Base-by-base conservation (phyloP, 2,329 filamentous ascomycete species). In the Metarhizium rileyi region DNA sequence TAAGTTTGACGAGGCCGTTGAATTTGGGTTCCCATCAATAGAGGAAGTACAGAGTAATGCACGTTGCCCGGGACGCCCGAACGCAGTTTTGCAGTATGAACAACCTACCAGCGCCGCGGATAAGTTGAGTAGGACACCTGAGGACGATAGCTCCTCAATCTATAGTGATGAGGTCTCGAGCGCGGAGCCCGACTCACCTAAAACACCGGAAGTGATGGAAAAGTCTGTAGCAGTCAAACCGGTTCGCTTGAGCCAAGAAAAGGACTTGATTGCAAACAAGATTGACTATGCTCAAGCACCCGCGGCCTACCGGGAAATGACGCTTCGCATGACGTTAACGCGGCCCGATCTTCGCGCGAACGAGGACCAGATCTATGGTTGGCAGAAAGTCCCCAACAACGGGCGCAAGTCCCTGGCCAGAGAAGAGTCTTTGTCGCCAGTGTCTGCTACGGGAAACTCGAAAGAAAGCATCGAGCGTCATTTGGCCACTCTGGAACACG, bases 1-100 rank as follows among this genome's bases (percentile, higher is more conserved):
- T 57, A 95, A 95, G 63, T 97, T 97, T 58, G 91, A 97, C 63
- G 91, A 97, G 67, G 90, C 88, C 1, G 80, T 97, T 47, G 87
- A 95, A 63, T 96, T 94, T 66, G 91, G 91, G 0, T 97, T 96
- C 59, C 89, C 90, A 0, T 81, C 84, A 0, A 72, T 73, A 33
- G 76, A 81, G 30, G 66, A 67, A n/a, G 58, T 57, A 2, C 54
- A 65, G 3, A 59, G 65, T 22, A 62, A 64, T 8, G 66, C 68
- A 14, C 55, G 47, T n/a, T 54, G 5, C 30, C 30, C 55, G 5
- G 49, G 55, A 4, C 53, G 58, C 28, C 58, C 55, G 55, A 48
- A 50, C 25, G 35, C 57, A 52, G 23, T 59, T 30, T 57, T 62
- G 14, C 57, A 57, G 16, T 59, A 61, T 20, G 58, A 59, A 23